Percentiles rank a stretch among this genome's conserved stretches.
These are phyloP conservation scores for Tetrahymena thermophila DNA, from an alignment of 73 alveolate species.

Conservation along the genomic window DNA sequence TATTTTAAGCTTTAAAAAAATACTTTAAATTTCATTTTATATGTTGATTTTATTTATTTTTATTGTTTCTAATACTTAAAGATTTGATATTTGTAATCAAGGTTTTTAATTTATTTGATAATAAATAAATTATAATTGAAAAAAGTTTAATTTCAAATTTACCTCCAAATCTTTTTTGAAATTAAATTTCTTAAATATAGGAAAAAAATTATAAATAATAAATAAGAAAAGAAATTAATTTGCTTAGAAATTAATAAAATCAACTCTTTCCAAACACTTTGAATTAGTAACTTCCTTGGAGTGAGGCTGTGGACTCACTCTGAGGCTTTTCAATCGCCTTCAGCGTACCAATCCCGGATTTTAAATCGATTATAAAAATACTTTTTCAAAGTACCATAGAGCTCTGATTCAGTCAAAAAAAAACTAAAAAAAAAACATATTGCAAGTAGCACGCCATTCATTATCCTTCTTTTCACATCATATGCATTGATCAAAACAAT, in stretches of 20 bases:
- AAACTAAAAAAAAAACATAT: neutral
- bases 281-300: neutral
- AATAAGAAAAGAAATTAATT: neutral
- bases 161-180: neutral
- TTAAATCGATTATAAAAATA: neutral
- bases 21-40: too few species aligned
- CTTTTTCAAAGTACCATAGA: neutral
- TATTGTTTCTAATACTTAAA: neutral
- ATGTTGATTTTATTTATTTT: too few species aligned
- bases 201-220: neutral
- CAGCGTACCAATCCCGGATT: neutral
- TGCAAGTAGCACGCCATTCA: conserved; percentile 3
- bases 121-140: too few species aligned
- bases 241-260: neutral
- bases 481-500: neutral
- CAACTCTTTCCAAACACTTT: neutral
- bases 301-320: neutral
- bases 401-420: neutral
- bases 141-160: neutral
- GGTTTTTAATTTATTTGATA: neutral
- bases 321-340: neutral
- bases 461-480: neutral
- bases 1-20: too few species aligned
- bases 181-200: neutral
- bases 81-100: neutral